Evolutionary conservation across 176 grass and related monocot species (phyloP), one percentile per base, ranked within the genome.

Genomic region (Eleusine indica): DNA sequence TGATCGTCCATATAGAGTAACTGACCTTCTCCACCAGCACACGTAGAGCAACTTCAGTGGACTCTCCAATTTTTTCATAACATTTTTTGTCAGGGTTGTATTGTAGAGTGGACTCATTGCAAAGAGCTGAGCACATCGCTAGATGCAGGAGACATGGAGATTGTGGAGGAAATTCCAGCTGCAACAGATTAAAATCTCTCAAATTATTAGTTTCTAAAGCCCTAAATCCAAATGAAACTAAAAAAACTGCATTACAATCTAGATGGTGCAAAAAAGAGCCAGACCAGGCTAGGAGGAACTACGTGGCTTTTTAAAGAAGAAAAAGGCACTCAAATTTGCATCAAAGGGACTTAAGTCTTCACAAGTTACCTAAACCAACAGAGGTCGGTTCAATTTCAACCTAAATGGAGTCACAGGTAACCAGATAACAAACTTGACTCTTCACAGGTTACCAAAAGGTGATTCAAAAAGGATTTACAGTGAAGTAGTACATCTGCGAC

Each of bases 51-150:
- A 98, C 96, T 83, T 98, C 96, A 78, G 96, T 98, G 38, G 96
- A 98, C 74, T 98, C 93, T 76, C 96, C 96, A 82, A 98, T 98
- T 87, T 98, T 98, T 82, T 98, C 96, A 40, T 98, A 98, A 76
- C 66, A 87, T 87, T 77, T 98, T 83, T 92, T 98, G 75, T 98
- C 96, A 63, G 96, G 93, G 82, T 98, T 98, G 58, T 94, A 98
- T 85, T 98, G 96, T 75, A 98, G 81, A 82, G 88, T 98, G 47
- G 96, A 95, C 66, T 95, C 96, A 10, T 98, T 98, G 86, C 96
- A 98, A 74, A 98, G 93, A 79, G 96, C 93, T 71, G 96, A 98
- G 70, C 96, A 98, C 93, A 98, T 96, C 66, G 96, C 93, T 89
- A 94, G 90, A 87, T 98, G 96, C 80, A 98, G 91, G 74, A 98